Conservation (phyloP, 805 yeast species). For the Spencermartinsiella europaea region DNA sequence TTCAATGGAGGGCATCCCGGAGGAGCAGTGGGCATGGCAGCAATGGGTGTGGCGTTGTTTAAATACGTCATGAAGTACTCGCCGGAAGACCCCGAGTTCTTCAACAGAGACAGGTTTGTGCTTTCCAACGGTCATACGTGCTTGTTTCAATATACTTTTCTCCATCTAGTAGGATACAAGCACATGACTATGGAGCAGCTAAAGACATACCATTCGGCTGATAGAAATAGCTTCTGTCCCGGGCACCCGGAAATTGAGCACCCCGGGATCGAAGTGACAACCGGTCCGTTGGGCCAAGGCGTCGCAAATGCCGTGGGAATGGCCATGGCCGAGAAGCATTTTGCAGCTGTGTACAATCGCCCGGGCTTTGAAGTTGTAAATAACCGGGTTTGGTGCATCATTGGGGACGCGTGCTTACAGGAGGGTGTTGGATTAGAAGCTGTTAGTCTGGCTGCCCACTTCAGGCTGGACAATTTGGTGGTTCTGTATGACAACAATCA, state of each 20-base stretch:
- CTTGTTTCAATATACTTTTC: constrained; percentile 75
- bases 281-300: constrained; percentile 40
- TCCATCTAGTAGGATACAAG: constrained; percentile 80
- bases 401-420: constrained; percentile 39
- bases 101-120: constrained; percentile 90
- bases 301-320: constrained; percentile 38
- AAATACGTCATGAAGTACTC: neutral
- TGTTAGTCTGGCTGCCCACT: constrained; percentile 37
- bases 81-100: constrained; percentile 84
- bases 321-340: constrained; percentile 35
- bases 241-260: constrained; percentile 37
- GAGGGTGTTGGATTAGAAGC: constrained; percentile 38
- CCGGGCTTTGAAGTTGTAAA: constrained; percentile 31
- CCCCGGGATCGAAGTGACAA: constrained; percentile 35
- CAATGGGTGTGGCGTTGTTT: neutral
- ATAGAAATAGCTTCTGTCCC: neutral
- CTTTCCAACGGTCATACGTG: constrained; percentile 94
- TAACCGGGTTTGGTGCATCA: constrained; percentile 31
- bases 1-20: neutral
- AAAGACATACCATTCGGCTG: constrained; percentile 43
- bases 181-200: constrained; percentile 69
- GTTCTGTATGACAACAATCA: constrained; percentile 37
- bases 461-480: constrained; percentile 33
- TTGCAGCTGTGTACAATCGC: constrained; percentile 32
- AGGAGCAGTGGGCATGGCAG: neutral